These are phyloP conservation scores for Plasmodium cynomolgi DNA, from an alignment of 169 alveolate genomes.

Conservation along the genomic window DNA sequence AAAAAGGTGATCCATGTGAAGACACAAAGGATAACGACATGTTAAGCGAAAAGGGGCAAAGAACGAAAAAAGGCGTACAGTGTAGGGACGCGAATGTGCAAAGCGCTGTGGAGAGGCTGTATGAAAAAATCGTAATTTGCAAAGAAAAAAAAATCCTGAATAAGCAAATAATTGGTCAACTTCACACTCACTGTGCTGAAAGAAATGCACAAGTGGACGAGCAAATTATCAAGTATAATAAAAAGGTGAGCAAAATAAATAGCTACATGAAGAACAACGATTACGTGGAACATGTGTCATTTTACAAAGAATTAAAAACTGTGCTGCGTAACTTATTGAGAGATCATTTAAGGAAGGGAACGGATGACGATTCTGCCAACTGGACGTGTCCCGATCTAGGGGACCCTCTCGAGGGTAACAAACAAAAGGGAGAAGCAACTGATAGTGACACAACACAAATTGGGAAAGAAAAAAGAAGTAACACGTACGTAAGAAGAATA, in stretches of 20 bases:
- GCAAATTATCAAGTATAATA: conserved; percentile 57
- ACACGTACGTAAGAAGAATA: conserved; percentile 5
- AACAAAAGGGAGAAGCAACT: not conserved
- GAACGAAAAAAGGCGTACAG: not conserved
- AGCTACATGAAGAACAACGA: conserved; percentile 7
- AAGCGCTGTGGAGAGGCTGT: conserved; percentile 9
- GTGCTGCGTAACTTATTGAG: conserved; percentile 3
- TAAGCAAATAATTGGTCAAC: conserved; percentile 1
- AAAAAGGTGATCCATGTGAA: not conserved
- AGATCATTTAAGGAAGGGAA: conserved; percentile 13
- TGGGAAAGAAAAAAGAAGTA: not conserved
- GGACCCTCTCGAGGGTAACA: not conserved
- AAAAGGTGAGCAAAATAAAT: conserved; percentile 58
- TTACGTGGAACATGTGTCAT: conserved; percentile 41
- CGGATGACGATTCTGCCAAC: not conserved
- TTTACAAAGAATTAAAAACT: conserved; percentile 38
- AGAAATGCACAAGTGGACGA: conserved; percentile 41
- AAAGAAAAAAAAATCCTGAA: conserved; percentile 27
- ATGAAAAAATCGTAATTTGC: conserved; percentile 13
- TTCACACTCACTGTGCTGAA: not conserved
- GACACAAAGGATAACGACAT: not conserved
- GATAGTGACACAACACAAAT: not conserved
- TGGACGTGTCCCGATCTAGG: not conserved
- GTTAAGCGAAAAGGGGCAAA: not conserved
- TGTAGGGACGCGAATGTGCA: not conserved